Evolutionary conservation across 2,329 filamentous ascomycete species (phyloP), one percentile per base, ranked within the genome.

Genomic region (Phialophora expanda): DNA sequence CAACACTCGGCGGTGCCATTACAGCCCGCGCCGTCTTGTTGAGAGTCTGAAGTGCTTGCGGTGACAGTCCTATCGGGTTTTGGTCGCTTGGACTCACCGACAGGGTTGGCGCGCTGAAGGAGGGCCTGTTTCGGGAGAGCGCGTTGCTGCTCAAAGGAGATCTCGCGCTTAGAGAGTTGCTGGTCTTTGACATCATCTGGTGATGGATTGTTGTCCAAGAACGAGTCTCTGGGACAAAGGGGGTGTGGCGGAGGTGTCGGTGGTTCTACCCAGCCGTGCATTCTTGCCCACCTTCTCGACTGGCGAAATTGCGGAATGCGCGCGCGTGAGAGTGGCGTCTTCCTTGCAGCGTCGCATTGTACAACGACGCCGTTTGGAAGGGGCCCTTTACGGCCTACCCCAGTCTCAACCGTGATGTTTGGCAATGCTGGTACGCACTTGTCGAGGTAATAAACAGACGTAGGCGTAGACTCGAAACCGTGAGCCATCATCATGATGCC

Each of bases 81-180:
- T 8, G 28, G 53, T 20, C 28, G 53, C 14, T 55, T 28, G 17
- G n/a, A 3, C 28, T 55, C 53, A 17, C 4, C 17, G 28, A 28
- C 28, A 4, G 28, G 28, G n/a, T 1, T 55, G 12, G 28, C 24
- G 28, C 24, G 24, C 28, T 55, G 28, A 32, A 34, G 17, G n/a
- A 30, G 24, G n/a, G 28, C 11, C 17, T 30, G 12, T 9, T 56
- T 69, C 30, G 30, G 32, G 26, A 56, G 20, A 22, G 62, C 63
- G n/a, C 66, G 64, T 53, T 70, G 66, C 61, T 67, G 68, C 17
- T 70, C 66, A 28, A 70, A 69, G n/a, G 64, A 70, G 5, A 46
- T 56, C 34, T 65, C 64, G 55, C 66, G 66, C 53, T 55, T 55
- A 12, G 53, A 55, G 17, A 55, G 24, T 20, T 30, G 24, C 28